Conservation (phyloP, 2,329 filamentous ascomycete genomes). For the Scedosporium minutisporum region DNA sequence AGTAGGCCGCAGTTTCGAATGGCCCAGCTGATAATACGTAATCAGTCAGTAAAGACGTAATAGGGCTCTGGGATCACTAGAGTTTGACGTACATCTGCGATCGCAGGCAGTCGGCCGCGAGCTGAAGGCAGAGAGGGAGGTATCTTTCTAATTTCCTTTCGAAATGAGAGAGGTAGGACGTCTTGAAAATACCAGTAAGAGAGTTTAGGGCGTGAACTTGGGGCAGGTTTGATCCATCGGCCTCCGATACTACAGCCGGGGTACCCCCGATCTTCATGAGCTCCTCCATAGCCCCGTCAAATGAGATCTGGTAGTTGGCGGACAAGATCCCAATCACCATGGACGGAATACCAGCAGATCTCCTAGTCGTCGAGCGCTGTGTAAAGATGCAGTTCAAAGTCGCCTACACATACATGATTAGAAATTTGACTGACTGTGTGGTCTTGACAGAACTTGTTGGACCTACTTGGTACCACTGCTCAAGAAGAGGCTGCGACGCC, state of each 20-base stretch:
- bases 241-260: slow-evolving; percentile 43
- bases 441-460: background rate
- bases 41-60: slow-evolving; percentile 2
- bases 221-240: slow-evolving; percentile 59
- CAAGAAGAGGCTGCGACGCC: slow-evolving; percentile 38
- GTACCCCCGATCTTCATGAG: slow-evolving; percentile 49
- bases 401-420: slow-evolving; percentile 24
- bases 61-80: background rate
- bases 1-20: slow-evolving; percentile 90
- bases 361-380: slow-evolving; percentile 72
- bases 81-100: slow-evolving; percentile 57
- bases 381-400: slow-evolving; percentile 61
- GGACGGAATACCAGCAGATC: slow-evolving; percentile 86
- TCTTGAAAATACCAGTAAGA: slow-evolving; percentile 83
- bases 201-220: slow-evolving; percentile 96
- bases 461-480: slow-evolving; percentile 60
- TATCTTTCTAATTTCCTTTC: slow-evolving; percentile 64
- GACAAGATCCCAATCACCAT: slow-evolving; percentile 74
- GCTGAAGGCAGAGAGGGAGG: slow-evolving; percentile 61
- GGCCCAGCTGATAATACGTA: slow-evolving; percentile 56
- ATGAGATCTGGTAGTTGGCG: slow-evolving; percentile 49
- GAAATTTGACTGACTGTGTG: background rate
- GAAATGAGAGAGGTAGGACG: slow-evolving; percentile 63
- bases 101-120: slow-evolving; percentile 72
- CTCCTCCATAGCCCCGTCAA: slow-evolving; percentile 46